A percentile compares a stretch with the other conserved stretches of the same genome.
Evolutionary conservation across 257 asterid genomes (phyloP).

Genomic region (Lycium ferocissimum): DNA sequence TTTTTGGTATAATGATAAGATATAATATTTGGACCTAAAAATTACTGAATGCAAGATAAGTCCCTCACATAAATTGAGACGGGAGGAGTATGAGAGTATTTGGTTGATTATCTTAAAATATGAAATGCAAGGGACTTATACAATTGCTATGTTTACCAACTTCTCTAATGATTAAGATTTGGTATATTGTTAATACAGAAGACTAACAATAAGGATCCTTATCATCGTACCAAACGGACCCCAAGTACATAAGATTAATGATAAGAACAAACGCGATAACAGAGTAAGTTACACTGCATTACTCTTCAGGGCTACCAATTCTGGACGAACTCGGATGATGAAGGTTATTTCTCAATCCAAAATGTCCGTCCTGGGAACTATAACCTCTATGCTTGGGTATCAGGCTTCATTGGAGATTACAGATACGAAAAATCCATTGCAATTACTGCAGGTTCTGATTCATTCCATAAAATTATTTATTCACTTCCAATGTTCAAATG

Average conservation of each 20-base stretch:
- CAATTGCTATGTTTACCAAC: too few relatives aligned
- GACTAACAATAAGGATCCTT: too few relatives aligned
- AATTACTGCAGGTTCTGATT: conserved; percentile 61
- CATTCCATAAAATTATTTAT: background rate
- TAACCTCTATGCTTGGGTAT: conserved; percentile 84
- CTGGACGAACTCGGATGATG: conserved; percentile 69
- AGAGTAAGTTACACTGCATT: background rate
- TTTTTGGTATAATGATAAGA: background rate
- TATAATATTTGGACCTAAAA: background rate
- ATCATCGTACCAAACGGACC: too few relatives aligned
- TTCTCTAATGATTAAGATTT: too few relatives aligned
- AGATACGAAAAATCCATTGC: conserved; percentile 50
- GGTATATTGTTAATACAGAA: too few relatives aligned
- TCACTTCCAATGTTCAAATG: background rate
- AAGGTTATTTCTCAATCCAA: conserved; percentile 64
- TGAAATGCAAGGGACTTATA: too few relatives aligned
- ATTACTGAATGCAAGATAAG: too few relatives aligned
- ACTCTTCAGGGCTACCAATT: conserved; percentile 78
- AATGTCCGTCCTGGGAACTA: conserved; percentile 62
- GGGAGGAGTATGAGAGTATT: too few relatives aligned
- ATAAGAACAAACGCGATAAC: background rate
- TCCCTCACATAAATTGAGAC: too few relatives aligned
- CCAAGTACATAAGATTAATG: background rate
- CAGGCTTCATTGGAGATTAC: conserved; percentile 84
- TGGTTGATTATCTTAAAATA: too few relatives aligned